Evolutionary conservation across 768 basidiomycete species (phyloP), one percentile per base, ranked within the genome.

Genomic region (Clathrus columnatus): DNA sequence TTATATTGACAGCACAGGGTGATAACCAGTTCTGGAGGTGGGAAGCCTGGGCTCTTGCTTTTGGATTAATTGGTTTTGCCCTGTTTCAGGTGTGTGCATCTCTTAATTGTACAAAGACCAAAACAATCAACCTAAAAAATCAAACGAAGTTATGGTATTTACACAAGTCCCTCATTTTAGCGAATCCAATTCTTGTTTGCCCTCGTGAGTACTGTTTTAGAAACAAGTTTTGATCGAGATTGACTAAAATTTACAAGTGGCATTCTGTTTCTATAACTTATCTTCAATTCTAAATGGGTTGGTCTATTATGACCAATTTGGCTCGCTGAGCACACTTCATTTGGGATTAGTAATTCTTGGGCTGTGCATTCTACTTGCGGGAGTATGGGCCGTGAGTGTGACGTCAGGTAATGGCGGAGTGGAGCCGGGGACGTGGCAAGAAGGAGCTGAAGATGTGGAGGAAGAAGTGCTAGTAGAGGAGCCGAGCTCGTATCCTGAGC

Each of bases 261-360:
- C 92, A 5, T 97, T 95, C 70, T 95, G 91, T 68, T 91, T 92
- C 68, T 97, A 95, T 71, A 97, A 95, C 66, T 67, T 94, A 14
- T 91, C 90, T 2, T 90, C 88, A 21, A 95, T 97, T 66, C 75
- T 92, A 56, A 93, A 92, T 61, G 87, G 88, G 4, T 75, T 95
- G 51, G 80, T 94, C 45, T 96, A 93, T 68, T 96, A 89, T 66
- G 75, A 93, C 66, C 91, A 97, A 64, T 80, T 91, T 63, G 76
- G 80, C 17, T 73, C 82, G 21, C 83, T 97, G 32, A 71, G 82
- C 1, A 73, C 77, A 0, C 61, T 80, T n/a, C 80, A 92, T 65
- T 77, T 92, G n/a, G 66, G 72, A 4, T 76, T 95, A 23, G 89
- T 97, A 55, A 71, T 76, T 5, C 60, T 90, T 7, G 93, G 93